Conservation (phyloP, 2,329 filamentous ascomycete species). For the Colletotrichum navitas region DNA sequence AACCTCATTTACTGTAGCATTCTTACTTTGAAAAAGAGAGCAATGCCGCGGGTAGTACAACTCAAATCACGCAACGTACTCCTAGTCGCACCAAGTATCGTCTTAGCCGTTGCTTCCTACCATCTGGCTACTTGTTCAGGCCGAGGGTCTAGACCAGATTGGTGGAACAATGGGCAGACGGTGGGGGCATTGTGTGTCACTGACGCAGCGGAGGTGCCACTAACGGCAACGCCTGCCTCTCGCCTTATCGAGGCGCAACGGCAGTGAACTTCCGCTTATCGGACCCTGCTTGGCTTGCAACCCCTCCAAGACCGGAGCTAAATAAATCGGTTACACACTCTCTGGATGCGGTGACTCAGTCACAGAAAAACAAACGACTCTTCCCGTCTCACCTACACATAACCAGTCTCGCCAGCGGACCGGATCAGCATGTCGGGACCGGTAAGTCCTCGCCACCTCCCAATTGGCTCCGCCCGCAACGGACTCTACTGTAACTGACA, state of each 20-base stretch:
- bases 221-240: constrained; percentile 35
- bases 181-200: constrained; percentile 14
- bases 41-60: not conserved
- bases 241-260: constrained; percentile 37
- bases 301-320: constrained; percentile 39
- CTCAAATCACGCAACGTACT: not conserved
- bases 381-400: constrained; percentile 11
- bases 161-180: constrained; percentile 3
- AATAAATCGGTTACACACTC: constrained; percentile 25
- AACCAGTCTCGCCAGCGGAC: constrained; percentile 17
- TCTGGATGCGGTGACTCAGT: constrained; percentile 35
- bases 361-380: constrained; percentile 20
- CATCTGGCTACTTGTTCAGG: constrained; percentile 4
- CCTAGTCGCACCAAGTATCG: not conserved
- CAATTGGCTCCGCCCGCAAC: constrained; percentile 25
- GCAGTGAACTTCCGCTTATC: constrained; percentile 40
- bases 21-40: not conserved
- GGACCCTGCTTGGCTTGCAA: constrained; percentile 21
- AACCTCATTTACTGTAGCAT: not conserved
- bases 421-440: constrained; percentile 39
- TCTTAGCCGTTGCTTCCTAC: not conserved
- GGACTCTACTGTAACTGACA: not conserved
- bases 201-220: constrained; percentile 39
- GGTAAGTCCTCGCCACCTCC: constrained; percentile 16
- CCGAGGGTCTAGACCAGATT: constrained; percentile 14